Percentiles rank a stretch among this genome's conserved stretches.
Evolutionary conservation across 73 alveolate genomes (phyloP).

Genomic region (Effrenium voratum): DNA sequence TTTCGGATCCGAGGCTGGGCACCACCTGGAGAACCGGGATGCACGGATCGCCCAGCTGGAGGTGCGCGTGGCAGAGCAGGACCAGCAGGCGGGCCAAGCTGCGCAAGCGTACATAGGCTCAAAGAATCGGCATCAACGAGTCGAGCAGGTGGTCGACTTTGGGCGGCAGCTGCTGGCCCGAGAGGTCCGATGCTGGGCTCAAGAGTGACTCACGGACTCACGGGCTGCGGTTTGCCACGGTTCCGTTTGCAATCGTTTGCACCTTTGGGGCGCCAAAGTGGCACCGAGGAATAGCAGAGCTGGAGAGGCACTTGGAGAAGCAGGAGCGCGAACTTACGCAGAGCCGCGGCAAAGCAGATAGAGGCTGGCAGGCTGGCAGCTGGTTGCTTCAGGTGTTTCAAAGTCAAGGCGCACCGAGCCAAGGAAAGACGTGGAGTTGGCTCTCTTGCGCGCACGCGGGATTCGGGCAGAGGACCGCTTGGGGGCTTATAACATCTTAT

Average conservation of each 20-base stretch:
- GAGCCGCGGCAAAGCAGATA: background rate
- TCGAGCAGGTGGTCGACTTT: constrained; percentile 83
- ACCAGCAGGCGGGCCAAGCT: constrained; percentile 63
- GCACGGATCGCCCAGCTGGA: constrained; percentile 65
- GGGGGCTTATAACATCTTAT: background rate
- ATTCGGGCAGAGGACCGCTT: constrained; percentile 3
- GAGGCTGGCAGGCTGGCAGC: background rate
- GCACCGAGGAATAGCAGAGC: constrained; percentile 43
- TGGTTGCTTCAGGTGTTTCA: background rate
- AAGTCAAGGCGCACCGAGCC: background rate
- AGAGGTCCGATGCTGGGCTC: constrained; percentile 41
- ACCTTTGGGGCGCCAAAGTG: background rate
- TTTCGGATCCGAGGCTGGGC: constrained; percentile 9
- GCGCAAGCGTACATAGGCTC: no score
- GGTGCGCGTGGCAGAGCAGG: constrained; percentile 83
- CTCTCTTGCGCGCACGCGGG: constrained; percentile 52
- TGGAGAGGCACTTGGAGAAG: constrained; percentile 42
- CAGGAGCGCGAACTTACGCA: constrained; percentile 53
- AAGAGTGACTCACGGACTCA: background rate
- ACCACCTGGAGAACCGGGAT: constrained; percentile 53
- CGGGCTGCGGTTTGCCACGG: background rate
- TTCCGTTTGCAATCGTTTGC: no score
- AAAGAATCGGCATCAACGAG: no score
- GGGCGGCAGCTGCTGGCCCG: constrained; percentile 74
- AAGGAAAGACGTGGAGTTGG: constrained; percentile 77